Percentiles rank a stretch among this genome's conserved stretches.
These are phyloP conservation scores for Solanum tarijense DNA, from an alignment of 257 asterid genomes.

Conservation along the genomic window DNA sequence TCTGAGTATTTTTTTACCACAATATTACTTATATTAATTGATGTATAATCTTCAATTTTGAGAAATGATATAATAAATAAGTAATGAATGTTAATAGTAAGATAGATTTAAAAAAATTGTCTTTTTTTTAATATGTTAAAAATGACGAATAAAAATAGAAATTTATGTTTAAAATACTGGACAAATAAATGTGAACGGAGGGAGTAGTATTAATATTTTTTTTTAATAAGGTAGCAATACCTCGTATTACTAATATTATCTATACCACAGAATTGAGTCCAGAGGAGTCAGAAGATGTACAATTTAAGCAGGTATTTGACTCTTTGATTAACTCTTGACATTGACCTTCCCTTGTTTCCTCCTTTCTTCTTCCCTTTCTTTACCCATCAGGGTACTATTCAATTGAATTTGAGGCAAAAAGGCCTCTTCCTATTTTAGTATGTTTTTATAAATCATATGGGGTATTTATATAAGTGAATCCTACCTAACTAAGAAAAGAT, in stretches of 20 bases:
- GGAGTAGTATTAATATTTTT: not conserved
- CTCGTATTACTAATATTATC: not conserved
- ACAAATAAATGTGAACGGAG: not conserved
- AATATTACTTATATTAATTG: not conserved
- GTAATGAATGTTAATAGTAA: not conserved
- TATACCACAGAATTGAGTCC: slow-evolving; percentile 52
- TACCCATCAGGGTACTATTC: not conserved
- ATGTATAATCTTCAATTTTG: not conserved
- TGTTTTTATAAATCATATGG: not conserved
- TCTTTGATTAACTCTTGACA: not conserved
- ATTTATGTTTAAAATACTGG: not conserved
- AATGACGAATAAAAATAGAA: not conserved
- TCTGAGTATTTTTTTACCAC: not conserved
- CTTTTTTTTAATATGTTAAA: not conserved
- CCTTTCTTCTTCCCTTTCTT: not conserved
- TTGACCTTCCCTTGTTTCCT: not conserved
- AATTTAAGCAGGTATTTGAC: slow-evolving; percentile 53
- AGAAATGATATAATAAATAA: not conserved
- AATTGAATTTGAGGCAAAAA: not conserved
- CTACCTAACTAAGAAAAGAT: not conserved
- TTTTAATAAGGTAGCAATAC: not conserved
- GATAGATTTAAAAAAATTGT: not conserved
- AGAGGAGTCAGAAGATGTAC: slow-evolving; percentile 71
- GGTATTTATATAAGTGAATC: not conserved
- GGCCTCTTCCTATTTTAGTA: not conserved